These are phyloP conservation scores for Kappamyces sp. DNA, from an alignment of 192 early-diverging fungal genomes.

Conservation along the genomic window DNA sequence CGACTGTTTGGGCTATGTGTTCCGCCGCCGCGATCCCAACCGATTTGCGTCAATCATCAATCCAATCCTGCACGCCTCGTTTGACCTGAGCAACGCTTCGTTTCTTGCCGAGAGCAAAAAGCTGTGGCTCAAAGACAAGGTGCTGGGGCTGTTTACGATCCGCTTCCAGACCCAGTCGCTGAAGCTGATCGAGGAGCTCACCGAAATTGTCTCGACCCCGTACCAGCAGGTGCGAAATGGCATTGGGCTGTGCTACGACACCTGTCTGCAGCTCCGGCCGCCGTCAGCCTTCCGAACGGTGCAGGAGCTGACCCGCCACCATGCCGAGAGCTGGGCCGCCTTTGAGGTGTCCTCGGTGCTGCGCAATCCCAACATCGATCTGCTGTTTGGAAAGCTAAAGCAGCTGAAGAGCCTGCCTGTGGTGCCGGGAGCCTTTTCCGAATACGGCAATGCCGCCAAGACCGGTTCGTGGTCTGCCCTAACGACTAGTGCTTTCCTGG, in stretches of 20 bases:
- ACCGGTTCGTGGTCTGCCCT: background rate
- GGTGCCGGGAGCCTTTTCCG: conserved; percentile 5
- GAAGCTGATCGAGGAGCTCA: background rate
- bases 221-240: conserved; percentile 87
- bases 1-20: conserved; percentile 54
- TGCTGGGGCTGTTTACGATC: conserved; percentile 68
- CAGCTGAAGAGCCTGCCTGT: conserved; percentile 4
- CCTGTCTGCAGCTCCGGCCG: conserved; percentile 16
- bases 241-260: conserved; percentile 59
- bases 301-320: background rate
- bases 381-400: no score
- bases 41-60: conserved; percentile 70
- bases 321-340: no score
- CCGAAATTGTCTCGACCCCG: conserved; percentile 65
- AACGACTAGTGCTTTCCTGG: conserved; percentile 60
- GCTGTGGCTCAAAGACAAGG: conserved; percentile 56
- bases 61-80: conserved; percentile 51
- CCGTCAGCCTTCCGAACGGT: conserved; percentile 16
- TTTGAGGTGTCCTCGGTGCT: no score
- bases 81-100: conserved; percentile 72
- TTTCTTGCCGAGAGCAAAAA: conserved; percentile 84
- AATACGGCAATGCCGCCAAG: conserved; percentile 17
- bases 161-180: conserved; percentile 40
- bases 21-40: conserved; percentile 67
- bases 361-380: no score